Percentiles rank a stretch among this genome's conserved stretches.
phyloP scores from a whole-genome alignment of 2,329 filamentous ascomycete species.

The Dryadomyces quercus-mongolicae region DNA sequence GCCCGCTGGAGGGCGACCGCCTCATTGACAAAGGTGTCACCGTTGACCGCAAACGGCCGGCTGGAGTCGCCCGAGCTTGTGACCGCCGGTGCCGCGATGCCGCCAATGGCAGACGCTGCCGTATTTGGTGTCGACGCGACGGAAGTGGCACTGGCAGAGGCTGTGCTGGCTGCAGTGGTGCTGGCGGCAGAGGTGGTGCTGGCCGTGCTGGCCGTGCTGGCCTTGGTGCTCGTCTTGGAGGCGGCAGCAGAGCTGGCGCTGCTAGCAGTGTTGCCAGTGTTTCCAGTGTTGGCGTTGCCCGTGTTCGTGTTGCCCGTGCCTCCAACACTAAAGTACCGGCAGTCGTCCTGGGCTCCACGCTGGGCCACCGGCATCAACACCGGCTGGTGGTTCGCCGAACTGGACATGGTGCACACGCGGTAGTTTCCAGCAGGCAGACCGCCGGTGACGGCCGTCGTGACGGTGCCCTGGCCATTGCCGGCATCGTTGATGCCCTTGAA shows the following conservation, averaged over 20 bases:
- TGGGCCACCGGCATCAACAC: constrained; percentile 56
- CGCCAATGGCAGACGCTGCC: constrained; percentile 30
- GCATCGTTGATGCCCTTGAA: constrained; percentile 57
- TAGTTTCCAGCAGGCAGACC: constrained; percentile 52
- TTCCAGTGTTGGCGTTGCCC: constrained; percentile 7
- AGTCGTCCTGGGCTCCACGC: constrained; percentile 55
- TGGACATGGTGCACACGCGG: constrained; percentile 51
- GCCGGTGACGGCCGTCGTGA: constrained; percentile 39
- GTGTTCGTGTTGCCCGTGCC: constrained; percentile 8
- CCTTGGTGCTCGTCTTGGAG: not conserved
- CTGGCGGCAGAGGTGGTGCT: constrained; percentile 8
- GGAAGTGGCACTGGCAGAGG: constrained; percentile 2
- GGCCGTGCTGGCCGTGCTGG: not conserved
- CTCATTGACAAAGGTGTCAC: constrained; percentile 44
- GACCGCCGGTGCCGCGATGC: constrained; percentile 38
- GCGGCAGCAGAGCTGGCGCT: not conserved
- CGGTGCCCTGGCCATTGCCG: constrained; percentile 41
- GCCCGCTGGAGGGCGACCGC: constrained; percentile 44
- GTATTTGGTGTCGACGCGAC: too few species aligned
- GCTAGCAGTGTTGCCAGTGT: not conserved
- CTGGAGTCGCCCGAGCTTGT: constrained; percentile 30
- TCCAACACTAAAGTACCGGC: constrained; percentile 45
- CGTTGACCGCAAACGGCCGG: constrained; percentile 44
- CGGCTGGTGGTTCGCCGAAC: constrained; percentile 54
- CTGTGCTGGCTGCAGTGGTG: constrained; percentile 1